These are phyloP conservation scores for Globisporangium rhizosaccharum DNA, from an alignment of 352 stramenopile species.

Conservation along the genomic window DNA sequence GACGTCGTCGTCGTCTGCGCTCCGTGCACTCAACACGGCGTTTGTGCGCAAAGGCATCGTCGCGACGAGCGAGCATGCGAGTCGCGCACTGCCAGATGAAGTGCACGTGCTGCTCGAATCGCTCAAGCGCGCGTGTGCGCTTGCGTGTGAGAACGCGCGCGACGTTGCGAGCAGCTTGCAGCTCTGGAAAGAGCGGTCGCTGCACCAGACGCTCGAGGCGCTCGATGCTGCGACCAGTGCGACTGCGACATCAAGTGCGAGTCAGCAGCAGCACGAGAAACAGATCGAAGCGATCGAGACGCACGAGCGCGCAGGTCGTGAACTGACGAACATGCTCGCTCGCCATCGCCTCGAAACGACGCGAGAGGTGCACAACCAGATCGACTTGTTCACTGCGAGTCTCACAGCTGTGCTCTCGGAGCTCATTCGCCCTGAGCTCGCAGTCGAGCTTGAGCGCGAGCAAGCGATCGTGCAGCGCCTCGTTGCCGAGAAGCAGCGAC, in stretches of 20 bases:
- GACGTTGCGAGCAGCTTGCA: slow-evolving; percentile 28
- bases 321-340: slow-evolving; percentile 28
- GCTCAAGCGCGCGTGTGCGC: slow-evolving; percentile 16
- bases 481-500: slow-evolving; percentile 29
- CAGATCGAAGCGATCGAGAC: slow-evolving; percentile 57
- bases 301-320: slow-evolving; percentile 37
- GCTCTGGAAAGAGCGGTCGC: slow-evolving; percentile 56
- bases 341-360: slow-evolving; percentile 18
- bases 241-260: background rate
- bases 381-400: slow-evolving; percentile 30
- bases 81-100: background rate
- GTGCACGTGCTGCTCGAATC: slow-evolving; percentile 12
- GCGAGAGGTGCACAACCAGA: slow-evolving; percentile 13
- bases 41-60: slow-evolving; percentile 34
- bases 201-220: slow-evolving; percentile 45
- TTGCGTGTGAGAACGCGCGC: slow-evolving; percentile 11
- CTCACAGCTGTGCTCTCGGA: slow-evolving; percentile 21
- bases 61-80: slow-evolving; percentile 1
- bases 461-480: slow-evolving; percentile 17
- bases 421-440: slow-evolving; percentile 32
- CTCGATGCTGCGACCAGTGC: slow-evolving; percentile 20
- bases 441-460: slow-evolving; percentile 28
- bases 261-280: slow-evolving; percentile 14
- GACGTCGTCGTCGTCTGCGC: slow-evolving; percentile 1
- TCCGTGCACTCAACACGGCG: slow-evolving; percentile 24